A percentile compares a stretch with the other conserved stretches of the same genome.
Evolutionary conservation across 768 basidiomycete genomes (phyloP).

Genomic region (Suillus subluteus): DNA sequence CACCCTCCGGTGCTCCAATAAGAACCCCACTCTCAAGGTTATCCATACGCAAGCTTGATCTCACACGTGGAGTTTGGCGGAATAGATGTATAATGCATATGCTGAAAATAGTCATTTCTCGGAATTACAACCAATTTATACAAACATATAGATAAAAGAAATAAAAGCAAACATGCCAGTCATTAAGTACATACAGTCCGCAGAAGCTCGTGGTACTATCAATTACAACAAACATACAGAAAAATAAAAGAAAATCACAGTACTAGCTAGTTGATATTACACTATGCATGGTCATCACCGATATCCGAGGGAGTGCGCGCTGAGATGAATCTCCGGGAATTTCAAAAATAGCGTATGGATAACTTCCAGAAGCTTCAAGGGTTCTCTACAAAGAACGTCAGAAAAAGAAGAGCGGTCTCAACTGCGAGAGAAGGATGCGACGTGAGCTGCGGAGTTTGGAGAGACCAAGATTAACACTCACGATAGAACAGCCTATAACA

Average conservation of each 20-base stretch:
- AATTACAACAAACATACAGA: slow-evolving; percentile 6
- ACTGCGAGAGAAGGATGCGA: slow-evolving; percentile 11
- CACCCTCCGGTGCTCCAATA: not conserved
- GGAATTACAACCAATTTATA: not conserved
- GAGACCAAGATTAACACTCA: slow-evolving; percentile 14
- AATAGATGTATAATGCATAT: not conserved
- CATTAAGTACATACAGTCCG: slow-evolving; percentile 4
- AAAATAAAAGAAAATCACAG: not conserved
- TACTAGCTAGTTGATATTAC: slow-evolving; percentile 8
- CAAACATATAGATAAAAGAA: not conserved
- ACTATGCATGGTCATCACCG: slow-evolving; percentile 13
- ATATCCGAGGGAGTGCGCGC: slow-evolving; percentile 12
- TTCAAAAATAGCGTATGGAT: slow-evolving; percentile 13
- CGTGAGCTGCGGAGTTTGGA: slow-evolving; percentile 14
- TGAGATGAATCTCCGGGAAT: slow-evolving; percentile 8
- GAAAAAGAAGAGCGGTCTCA: slow-evolving; percentile 11
- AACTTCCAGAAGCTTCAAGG: slow-evolving; percentile 5
- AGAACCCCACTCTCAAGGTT: not conserved
- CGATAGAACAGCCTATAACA: slow-evolving; percentile 37
- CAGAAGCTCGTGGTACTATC: not conserved
- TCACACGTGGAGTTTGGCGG: not conserved
- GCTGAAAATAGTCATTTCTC: not conserved
- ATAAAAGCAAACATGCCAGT: not conserved
- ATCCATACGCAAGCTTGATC: not conserved
- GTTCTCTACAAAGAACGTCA: slow-evolving; percentile 1